A percentile compares a stretch with the other conserved stretches of the same genome.
These are phyloP conservation scores for Penicillium maclennaniae DNA, from an alignment of 495 filamentous ascomycete genomes.

Conservation along the genomic window DNA sequence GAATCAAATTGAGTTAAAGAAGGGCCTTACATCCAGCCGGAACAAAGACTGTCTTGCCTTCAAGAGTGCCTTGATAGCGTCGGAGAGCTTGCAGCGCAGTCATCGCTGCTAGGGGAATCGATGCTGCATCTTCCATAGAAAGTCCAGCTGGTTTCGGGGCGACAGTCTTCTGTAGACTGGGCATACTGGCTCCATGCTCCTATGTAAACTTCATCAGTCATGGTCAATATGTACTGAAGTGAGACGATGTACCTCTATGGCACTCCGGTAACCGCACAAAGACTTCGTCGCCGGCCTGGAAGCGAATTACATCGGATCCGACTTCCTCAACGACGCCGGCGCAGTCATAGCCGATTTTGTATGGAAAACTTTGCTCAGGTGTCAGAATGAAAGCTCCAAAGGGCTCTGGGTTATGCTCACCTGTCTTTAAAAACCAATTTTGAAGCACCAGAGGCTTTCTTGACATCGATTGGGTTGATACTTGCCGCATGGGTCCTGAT, in stretches of 20 bases:
- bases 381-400: neutral
- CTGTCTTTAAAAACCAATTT: conserved; percentile 29
- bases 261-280: conserved; percentile 36
- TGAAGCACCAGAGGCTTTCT: conserved; percentile 32
- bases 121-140: conserved; percentile 40
- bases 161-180: conserved; percentile 30
- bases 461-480: conserved; percentile 50
- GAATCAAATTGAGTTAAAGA: neutral
- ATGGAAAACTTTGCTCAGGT: conserved; percentile 36
- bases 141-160: conserved; percentile 36
- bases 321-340: conserved; percentile 45
- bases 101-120: conserved; percentile 35
- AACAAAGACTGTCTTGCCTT: conserved; percentile 55
- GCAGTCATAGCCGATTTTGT: conserved; percentile 41
- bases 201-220: neutral
- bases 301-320: conserved; percentile 36
- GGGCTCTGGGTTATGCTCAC: conserved; percentile 9
- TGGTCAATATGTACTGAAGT: neutral
- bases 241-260: conserved; percentile 13
- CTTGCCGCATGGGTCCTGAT: conserved; percentile 49
- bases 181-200: conserved; percentile 38
- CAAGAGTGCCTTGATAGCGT: conserved; percentile 33
- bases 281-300: conserved; percentile 51
- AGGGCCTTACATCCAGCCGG: conserved; percentile 36
- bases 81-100: conserved; percentile 45